These are phyloP conservation scores for Oryza meyeriana DNA, from an alignment of 176 grass and related monocot genomes.

Conservation along the genomic window DNA sequence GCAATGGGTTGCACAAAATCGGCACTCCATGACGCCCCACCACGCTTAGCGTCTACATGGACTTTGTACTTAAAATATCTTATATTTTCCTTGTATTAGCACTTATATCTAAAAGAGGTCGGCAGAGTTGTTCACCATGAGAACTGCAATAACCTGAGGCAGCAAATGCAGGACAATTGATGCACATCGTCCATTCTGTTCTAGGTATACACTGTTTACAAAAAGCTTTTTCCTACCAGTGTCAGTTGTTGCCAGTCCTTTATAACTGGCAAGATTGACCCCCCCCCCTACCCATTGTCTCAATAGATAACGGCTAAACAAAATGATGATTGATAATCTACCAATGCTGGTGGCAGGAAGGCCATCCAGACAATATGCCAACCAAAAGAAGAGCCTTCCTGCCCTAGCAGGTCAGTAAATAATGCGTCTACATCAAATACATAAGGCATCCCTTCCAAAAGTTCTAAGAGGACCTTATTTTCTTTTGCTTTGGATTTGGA, in stretches of 20 bases:
- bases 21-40: too few relatives aligned
- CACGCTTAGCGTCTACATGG: too few relatives aligned
- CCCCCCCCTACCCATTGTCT: neutral
- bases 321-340: neutral
- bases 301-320: constrained; percentile 20
- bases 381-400: constrained; percentile 11
- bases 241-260: neutral
- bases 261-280: neutral
- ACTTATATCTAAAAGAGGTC: too few relatives aligned
- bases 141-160: neutral
- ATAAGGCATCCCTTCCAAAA: neutral
- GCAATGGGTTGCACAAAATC: too few relatives aligned
- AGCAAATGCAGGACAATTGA: neutral
- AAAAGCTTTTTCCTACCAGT: neutral
- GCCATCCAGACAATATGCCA: neutral
- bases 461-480: constrained; percentile 25
- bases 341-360: neutral
- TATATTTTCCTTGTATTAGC: too few relatives aligned
- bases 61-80: neutral
- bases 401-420: neutral
- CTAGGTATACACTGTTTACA: neutral
- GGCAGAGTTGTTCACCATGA: too few relatives aligned
- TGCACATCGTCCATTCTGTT: neutral
- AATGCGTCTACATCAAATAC: neutral
- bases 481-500: constrained; percentile 62